phyloP scores from a whole-genome alignment of 1,284 basidiomycete genomes.

The Cerioporus squamosus region DNA sequence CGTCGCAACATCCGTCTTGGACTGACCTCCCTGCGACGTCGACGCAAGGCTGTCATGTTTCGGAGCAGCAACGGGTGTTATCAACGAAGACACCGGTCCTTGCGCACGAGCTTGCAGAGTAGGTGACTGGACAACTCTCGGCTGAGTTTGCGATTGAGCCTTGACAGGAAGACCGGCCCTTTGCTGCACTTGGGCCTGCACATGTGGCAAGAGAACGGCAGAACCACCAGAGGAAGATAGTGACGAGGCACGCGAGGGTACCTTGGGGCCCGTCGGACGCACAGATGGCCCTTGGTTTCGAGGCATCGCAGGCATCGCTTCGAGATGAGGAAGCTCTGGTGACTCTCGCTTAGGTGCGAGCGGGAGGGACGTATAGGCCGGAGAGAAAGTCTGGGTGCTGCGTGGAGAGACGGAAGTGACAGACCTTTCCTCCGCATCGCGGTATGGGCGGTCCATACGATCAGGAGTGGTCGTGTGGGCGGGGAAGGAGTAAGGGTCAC shows the following conservation, averaged over 20 bases:
- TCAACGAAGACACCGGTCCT: conserved; percentile 2
- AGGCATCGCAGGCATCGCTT: conserved; percentile 11
- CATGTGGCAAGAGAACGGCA: conserved; percentile 1
- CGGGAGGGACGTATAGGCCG: conserved; percentile 2
- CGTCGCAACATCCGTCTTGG: not conserved
- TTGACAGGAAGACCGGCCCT: conserved; percentile 6
- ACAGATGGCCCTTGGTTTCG: conserved; percentile 10
- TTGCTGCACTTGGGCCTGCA: not conserved
- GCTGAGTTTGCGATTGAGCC: conserved; percentile 46
- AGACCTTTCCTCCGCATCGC: conserved; percentile 19
- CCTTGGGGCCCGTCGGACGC: conserved; percentile 6
- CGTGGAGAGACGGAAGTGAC: conserved; percentile 19
- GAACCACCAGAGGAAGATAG: conserved; percentile 12
- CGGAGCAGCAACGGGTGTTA: conserved; percentile 12
- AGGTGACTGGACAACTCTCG: not conserved
- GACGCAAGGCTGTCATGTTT: conserved; percentile 8
- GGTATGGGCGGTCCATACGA: conserved; percentile 3
- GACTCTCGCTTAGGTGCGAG: conserved; percentile 19
- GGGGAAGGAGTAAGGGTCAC: conserved; percentile 11
- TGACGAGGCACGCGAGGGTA: conserved; percentile 16
- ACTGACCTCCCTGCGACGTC: conserved; percentile 7
- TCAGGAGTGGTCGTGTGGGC: conserved; percentile 11
- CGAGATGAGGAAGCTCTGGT: conserved; percentile 19
- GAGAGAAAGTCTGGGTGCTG: conserved; percentile 11
- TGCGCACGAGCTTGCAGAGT: conserved; percentile 1